phyloP scores from a whole-genome alignment of 768 basidiomycete species.

The Amyloporia xantha region DNA sequence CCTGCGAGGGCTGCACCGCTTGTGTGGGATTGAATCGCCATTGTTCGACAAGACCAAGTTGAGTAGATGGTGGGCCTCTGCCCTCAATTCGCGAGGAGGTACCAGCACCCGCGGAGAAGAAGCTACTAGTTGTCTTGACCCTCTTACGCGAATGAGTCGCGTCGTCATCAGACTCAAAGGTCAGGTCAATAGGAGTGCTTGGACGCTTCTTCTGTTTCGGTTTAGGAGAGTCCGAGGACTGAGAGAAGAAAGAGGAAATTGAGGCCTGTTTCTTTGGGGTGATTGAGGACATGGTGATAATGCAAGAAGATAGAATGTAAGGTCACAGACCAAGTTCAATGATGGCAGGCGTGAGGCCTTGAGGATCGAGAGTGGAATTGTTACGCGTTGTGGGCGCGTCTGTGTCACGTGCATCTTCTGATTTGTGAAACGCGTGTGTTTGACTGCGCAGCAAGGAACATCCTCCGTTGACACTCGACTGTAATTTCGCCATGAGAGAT shows the following conservation, averaged over 20 bases:
- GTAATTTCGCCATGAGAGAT: background rate
- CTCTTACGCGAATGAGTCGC: conserved; percentile 5
- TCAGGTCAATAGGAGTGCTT: conserved; percentile 45
- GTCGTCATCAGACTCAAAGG: conserved; percentile 27
- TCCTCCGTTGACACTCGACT: background rate
- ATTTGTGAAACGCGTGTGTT: background rate
- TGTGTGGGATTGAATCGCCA: conserved; percentile 39
- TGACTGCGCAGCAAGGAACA: background rate
- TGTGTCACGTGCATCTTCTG: background rate
- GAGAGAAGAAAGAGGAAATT: conserved; percentile 39
- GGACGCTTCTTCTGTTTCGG: conserved; percentile 14
- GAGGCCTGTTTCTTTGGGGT: conserved; percentile 23
- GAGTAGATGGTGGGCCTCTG: background rate
- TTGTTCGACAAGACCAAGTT: conserved; percentile 23
- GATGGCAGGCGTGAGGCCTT: too few relatives aligned
- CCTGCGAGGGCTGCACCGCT: background rate
- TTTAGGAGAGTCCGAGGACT: conserved; percentile 4
- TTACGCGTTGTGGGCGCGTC: background rate
- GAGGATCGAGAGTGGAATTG: background rate
- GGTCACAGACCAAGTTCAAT: background rate
- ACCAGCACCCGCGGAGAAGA: conserved; percentile 3
- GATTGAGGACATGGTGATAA: background rate
- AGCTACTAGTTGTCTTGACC: conserved; percentile 19
- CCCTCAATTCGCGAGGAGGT: background rate
- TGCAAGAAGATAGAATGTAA: background rate